Evolutionary conservation across 768 basidiomycete species (phyloP), one percentile per base, ranked within the genome.

Genomic region (Pleurotus giganteus): DNA sequence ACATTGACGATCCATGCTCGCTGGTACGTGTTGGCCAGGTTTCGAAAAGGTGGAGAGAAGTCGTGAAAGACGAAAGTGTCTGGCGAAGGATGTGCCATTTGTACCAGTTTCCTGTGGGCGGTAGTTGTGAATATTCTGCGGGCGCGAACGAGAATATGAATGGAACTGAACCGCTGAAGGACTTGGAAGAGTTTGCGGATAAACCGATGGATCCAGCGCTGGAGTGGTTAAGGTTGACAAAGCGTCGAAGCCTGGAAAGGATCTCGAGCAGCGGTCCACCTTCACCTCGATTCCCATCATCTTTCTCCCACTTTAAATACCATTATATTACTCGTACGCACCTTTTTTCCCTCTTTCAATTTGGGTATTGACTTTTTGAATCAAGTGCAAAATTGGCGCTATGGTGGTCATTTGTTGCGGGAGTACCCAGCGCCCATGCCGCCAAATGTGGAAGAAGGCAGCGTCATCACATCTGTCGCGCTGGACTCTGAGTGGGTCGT

Each of bases 381-480:
- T 3, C 15, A 61, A 92, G 91, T 89, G 69, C 81, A 82, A 34
- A 89, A 90, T 60, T 94, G 94, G 91, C 79, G 88, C 12, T 75
- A 78, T 29, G 89, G 89, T 1, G 92, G 92, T 1, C 76, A 75
- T 6, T 66, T 93, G 3, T 75, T 95, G 7, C 82, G 83, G 3
- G 76, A 82, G 0, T 89, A 91, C 64, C 78, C 80, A 24, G 73
- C 82, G 31, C 72, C 69, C 12, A 70, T 73, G 47, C 60, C 68
- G 29, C 69, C 69, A 36, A 51, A 12, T 23, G 27, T 28, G 6
- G 69, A 69, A 3, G 78, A 80, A 36, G 62, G 82, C 31, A 86
- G 85, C 13, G 87, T 91, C 27, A 89, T 98, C 24, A 97, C 96
- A 0, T 91, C 89, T 3, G 77, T 95, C 19, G 91, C 94, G 0